Evolutionary conservation across 352 stramenopile genomes (phyloP).

Genomic region (Phytophthora pseudosyringae): DNA sequence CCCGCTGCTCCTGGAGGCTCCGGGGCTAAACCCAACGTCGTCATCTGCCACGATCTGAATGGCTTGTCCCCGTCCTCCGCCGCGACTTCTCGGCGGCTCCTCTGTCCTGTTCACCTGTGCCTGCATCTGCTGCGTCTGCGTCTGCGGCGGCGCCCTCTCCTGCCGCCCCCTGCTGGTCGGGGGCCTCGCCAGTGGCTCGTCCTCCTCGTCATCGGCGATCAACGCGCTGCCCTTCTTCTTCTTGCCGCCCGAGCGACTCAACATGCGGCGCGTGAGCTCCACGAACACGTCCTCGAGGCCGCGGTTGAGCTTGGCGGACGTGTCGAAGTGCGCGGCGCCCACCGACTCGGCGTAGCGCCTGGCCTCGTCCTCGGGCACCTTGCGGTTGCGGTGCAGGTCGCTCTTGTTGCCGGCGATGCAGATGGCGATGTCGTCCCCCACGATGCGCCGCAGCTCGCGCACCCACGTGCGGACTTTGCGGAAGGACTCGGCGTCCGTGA

Average conservation of each 20-base stretch:
- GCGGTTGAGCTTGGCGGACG: constrained; percentile 92
- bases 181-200: constrained; percentile 34
- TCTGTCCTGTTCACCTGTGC: constrained; percentile 37
- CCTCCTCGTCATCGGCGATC: constrained; percentile 67
- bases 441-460: constrained; percentile 91
- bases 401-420: constrained; percentile 94
- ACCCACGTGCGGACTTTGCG: constrained; percentile 94
- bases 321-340: constrained; percentile 90
- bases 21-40: constrained; percentile 34
- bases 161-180: constrained; percentile 30
- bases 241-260: constrained; percentile 65
- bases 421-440: constrained; percentile 92
- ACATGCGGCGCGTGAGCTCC: constrained; percentile 87
- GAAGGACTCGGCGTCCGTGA: constrained; percentile 93
- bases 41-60: constrained; percentile 75
- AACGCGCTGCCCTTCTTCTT: constrained; percentile 83
- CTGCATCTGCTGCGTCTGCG: constrained; percentile 25
- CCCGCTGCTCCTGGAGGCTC: constrained; percentile 41
- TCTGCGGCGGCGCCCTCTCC: constrained; percentile 7
- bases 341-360: constrained; percentile 87
- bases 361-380: constrained; percentile 89
- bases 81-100: constrained; percentile 43
- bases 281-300: constrained; percentile 93
- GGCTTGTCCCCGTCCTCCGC: constrained; percentile 54
- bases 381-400: constrained; percentile 90